These are phyloP conservation scores for Chenopodium berlandieri DNA, from an alignment of 148 eudicot genomes.

Conservation along the genomic window DNA sequence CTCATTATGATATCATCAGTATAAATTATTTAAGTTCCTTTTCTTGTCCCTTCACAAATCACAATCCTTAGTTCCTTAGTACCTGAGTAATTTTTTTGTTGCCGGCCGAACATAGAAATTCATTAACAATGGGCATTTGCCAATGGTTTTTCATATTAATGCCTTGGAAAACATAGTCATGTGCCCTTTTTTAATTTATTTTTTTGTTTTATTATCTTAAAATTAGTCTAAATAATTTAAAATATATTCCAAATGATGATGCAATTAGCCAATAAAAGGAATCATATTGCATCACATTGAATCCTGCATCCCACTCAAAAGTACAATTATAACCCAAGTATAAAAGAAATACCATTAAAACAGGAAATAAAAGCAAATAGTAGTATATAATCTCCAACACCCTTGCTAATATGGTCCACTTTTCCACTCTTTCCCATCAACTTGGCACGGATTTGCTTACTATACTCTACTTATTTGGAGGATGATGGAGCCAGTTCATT, in stretches of 20 bases:
- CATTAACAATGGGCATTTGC: constrained; percentile 10
- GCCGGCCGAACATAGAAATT: background rate
- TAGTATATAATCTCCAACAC: background rate
- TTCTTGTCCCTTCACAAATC: background rate
- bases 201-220: background rate
- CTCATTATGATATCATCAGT: too few relatives aligned
- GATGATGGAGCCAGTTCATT: background rate
- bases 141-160: background rate
- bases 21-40: too few relatives aligned
- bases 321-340: background rate
- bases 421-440: constrained; percentile 3
- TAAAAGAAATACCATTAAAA: constrained; percentile 11
- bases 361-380: background rate
- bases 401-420: constrained; percentile 11
- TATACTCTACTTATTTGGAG: background rate
- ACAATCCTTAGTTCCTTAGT: background rate
- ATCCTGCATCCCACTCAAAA: constrained; percentile 18
- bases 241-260: background rate
- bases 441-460: constrained; percentile 2
- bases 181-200: too few relatives aligned
- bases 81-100: background rate
- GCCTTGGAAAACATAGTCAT: background rate
- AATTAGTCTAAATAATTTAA: too few relatives aligned
- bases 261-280: constrained; percentile 8
- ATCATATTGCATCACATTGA: constrained; percentile 30